A percentile compares a stretch with the other conserved stretches of the same genome.
Evolutionary conservation across 148 eudicot species (phyloP).

Genomic region (Chenopodium formosanum): DNA sequence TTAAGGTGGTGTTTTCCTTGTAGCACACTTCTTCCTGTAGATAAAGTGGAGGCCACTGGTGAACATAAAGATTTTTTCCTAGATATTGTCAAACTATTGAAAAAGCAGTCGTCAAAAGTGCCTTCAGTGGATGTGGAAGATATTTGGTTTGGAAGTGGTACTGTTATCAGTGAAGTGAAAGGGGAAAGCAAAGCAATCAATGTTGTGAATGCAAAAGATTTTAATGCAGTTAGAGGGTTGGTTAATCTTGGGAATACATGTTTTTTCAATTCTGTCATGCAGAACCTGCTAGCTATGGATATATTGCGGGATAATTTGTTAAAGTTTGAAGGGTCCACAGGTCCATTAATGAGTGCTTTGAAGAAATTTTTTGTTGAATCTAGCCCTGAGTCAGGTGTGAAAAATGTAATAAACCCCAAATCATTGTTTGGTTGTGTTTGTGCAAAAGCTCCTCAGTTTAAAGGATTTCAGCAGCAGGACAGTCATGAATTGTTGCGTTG

Average conservation of each 20-base stretch:
- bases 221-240: constrained; percentile 67
- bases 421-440: constrained; percentile 70
- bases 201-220: constrained; percentile 34
- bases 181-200: constrained; percentile 28
- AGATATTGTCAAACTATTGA: constrained; percentile 59
- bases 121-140: constrained; percentile 68
- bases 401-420: constrained; percentile 58
- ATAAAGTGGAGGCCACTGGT: constrained; percentile 44
- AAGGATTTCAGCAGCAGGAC: constrained; percentile 89
- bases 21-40: constrained; percentile 50
- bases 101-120: constrained; percentile 47
- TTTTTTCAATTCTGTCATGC: constrained; percentile 89
- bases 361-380: constrained; percentile 65
- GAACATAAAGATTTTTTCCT: constrained; percentile 48
- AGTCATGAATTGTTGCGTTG: constrained; percentile 92
- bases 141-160: constrained; percentile 84
- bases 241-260: constrained; percentile 89
- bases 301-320: constrained; percentile 50
- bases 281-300: constrained; percentile 75
- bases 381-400: constrained; percentile 36
- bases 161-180: constrained; percentile 46
- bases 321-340: constrained; percentile 53
- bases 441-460: constrained; percentile 83
- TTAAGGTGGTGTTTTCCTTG: constrained; percentile 89
- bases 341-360: constrained; percentile 68